phyloP scores from a whole-genome alignment of 371 early-diverging fungal genomes.

The Rhizopus arrhizus region DNA sequence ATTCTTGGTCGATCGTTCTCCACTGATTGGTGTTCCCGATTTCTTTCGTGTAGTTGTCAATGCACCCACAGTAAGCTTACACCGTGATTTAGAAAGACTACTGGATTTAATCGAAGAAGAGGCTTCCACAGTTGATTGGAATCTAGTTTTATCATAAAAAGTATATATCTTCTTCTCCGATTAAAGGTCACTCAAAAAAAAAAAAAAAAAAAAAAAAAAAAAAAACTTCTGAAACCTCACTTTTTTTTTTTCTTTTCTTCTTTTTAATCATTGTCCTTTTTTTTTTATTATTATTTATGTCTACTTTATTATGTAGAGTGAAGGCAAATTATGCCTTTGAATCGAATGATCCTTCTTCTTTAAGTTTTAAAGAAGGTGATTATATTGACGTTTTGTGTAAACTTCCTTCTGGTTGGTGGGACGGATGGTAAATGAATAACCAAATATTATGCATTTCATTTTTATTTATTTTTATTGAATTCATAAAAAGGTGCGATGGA shows the following conservation, averaged over 20 bases:
- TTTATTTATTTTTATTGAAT: not conserved
- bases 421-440: constrained; percentile 55
- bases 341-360: constrained; percentile 67
- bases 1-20: constrained; percentile 71
- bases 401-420: constrained; percentile 93
- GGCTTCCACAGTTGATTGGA: constrained; percentile 35
- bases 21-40: constrained; percentile 55
- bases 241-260: constrained; percentile 1
- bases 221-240: not conserved
- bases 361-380: constrained; percentile 77
- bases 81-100: constrained; percentile 55
- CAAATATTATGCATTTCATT: no score
- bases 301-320: constrained; percentile 42
- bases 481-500: constrained; percentile 50
- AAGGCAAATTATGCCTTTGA: constrained; percentile 82
- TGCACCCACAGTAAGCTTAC: constrained; percentile 60
- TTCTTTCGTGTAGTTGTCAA: constrained; percentile 80
- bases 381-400: constrained; percentile 80
- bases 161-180: not conserved
- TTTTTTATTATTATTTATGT: constrained; percentile 12
- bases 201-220: not conserved
- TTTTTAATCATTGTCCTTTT: constrained; percentile 1
- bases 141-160: constrained; percentile 6
- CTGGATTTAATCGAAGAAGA: constrained; percentile 60
- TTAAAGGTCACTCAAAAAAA: not conserved